Base-by-base conservation (phyloP, 2,329 filamentous ascomycete genomes). In the Fusarium multiceps region DNA sequence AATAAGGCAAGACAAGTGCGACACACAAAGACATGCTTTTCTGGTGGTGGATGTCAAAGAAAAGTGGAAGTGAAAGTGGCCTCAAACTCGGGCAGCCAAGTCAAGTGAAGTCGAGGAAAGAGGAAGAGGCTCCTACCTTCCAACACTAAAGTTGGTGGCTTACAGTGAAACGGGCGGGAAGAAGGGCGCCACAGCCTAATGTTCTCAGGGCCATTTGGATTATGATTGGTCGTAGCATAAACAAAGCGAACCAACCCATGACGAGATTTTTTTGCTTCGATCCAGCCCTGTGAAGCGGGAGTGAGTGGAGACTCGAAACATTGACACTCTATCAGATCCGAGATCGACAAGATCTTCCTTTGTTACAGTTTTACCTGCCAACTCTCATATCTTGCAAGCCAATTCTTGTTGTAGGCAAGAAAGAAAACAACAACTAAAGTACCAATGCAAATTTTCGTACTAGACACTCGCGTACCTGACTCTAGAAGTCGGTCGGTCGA, bases 261-360 rank as follows among this genome's bases (percentile, higher is more conserved):
- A 54, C 68, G 48, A 55, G 49, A 28, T 28, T 55, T 71, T 48
- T 65, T 68, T 53, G 34, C 51, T 61, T 55, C 46, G 64, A 53
- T 47, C 67, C 64, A 71, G 68, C 68, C 68, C 64, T 71, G 68
- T 49, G 63, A 43, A 63, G 63, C 67, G 67, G 68, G 68, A 66
- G 61, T 25, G 34, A 60, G 61, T 66, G 62, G 60, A 32, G 62
- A 51, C 53, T 14, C n/a, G 20, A 51, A 37, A 37, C 34, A 37
- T 37, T 37, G 34, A 37, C n/a, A 25, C 16, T 40, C 23, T 51
- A 40, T 37, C 34, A 37, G 34, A 51, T 51, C 32, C 23, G 32
- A 50, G 21, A 50, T 50, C 34, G 34, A 37, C 18, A 37, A 37
- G 34, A 37, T 37, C 34, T 37, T 37, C 34, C 48, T 25, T 27